Evolutionary conservation across 148 eudicot species (phyloP).

Genomic region (Rhododendron ferrugineum): DNA sequence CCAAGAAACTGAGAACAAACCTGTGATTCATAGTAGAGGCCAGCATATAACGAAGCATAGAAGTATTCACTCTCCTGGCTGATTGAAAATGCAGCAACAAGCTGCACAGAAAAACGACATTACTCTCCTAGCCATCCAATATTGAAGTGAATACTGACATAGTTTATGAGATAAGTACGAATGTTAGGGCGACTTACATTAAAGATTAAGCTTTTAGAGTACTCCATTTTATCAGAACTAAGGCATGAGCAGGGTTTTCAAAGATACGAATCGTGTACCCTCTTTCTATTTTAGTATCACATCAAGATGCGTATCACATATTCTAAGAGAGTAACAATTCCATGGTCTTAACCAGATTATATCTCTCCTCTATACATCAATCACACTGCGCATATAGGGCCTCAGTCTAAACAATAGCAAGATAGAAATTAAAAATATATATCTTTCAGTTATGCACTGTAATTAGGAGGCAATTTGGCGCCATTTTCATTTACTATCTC

Average conservation of each 20-base stretch:
- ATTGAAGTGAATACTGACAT: background rate
- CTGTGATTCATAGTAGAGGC: slow-evolving; percentile 86
- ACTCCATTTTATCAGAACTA: background rate
- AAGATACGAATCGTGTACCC: background rate
- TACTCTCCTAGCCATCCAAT: too few species aligned
- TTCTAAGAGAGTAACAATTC: background rate
- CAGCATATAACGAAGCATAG: slow-evolving; percentile 87
- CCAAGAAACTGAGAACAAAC: slow-evolving; percentile 26
- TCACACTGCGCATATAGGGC: background rate
- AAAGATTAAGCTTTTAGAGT: background rate
- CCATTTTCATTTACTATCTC: background rate
- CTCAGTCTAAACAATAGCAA: background rate
- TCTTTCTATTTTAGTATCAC: background rate
- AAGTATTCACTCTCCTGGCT: slow-evolving; percentile 58
- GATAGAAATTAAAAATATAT: background rate
- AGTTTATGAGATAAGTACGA: background rate
- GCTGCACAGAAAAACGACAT: slow-evolving; percentile 27
- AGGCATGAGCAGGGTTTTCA: background rate
- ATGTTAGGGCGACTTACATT: background rate
- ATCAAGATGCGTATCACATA: background rate
- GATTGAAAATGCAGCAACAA: slow-evolving; percentile 56
- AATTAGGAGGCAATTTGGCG: background rate
- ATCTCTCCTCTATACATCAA: background rate
- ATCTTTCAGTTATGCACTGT: background rate
- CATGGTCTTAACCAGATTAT: background rate